Evolutionary conservation across 768 basidiomycete genomes (phyloP).

Genomic region (Lactarius sanguifluus): DNA sequence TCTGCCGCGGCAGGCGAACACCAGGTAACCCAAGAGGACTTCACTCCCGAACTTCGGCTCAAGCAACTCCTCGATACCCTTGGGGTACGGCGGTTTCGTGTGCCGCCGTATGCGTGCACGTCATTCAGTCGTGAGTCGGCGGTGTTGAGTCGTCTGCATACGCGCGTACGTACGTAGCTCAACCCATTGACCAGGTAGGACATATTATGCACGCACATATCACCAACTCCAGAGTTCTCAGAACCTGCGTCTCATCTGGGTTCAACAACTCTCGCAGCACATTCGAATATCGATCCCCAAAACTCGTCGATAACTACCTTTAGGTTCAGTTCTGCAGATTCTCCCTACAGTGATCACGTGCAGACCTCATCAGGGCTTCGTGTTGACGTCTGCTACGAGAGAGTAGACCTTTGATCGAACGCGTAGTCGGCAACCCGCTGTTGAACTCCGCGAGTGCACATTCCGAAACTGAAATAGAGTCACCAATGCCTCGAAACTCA

Average conservation of each 20-base stretch:
- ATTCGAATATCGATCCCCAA: slow-evolving; percentile 3
- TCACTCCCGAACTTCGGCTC: slow-evolving; percentile 6
- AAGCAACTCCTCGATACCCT: slow-evolving; percentile 9
- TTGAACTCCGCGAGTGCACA: neutral
- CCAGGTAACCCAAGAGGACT: slow-evolving; percentile 4
- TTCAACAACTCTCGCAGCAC: neutral
- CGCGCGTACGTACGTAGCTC: neutral
- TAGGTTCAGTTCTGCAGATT: neutral
- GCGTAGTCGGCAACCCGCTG: neutral
- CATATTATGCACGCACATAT: slow-evolving; percentile 18
- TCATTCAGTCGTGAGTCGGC: slow-evolving; percentile 19
- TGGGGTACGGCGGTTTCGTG: neutral
- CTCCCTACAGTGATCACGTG: neutral
- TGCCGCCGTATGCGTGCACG: slow-evolving; percentile 21
- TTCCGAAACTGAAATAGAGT: neutral
- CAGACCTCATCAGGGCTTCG: neutral
- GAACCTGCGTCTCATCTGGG: neutral
- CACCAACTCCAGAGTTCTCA: neutral
- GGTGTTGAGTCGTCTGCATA: neutral
- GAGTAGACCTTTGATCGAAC: neutral
- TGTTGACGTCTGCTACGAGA: neutral
- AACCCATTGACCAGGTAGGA: slow-evolving; percentile 3
- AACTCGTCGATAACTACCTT: slow-evolving; percentile 7
- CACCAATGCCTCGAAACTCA: neutral
- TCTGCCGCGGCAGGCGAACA: neutral